These are phyloP conservation scores for Cutaneotrichosporon sp. DNA, from an alignment of 1,284 basidiomycete genomes.

Conservation along the genomic window DNA sequence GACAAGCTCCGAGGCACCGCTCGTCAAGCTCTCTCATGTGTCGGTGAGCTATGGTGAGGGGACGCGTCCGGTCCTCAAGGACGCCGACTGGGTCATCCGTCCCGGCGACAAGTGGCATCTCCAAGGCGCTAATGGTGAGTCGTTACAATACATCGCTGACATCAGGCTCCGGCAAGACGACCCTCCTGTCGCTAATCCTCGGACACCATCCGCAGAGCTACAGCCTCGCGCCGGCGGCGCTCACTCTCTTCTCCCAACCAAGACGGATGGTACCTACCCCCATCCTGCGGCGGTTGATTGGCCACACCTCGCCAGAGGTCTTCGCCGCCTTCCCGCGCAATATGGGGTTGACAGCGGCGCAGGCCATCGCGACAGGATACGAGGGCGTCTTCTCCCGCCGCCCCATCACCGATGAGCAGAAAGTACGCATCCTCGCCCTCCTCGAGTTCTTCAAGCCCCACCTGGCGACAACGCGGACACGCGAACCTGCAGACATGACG, in stretches of 20 bases:
- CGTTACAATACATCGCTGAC: slow-evolving; percentile 5
- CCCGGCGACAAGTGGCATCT: slow-evolving; percentile 84
- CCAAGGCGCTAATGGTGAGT: slow-evolving; percentile 74
- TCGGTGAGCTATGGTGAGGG: slow-evolving; percentile 71
- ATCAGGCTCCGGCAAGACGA: slow-evolving; percentile 89
- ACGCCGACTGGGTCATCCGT: slow-evolving; percentile 74
- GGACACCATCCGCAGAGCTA: slow-evolving; percentile 95
- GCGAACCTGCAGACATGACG: slow-evolving; percentile 8
- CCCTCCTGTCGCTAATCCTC: slow-evolving; percentile 83
- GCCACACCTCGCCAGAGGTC: slow-evolving; percentile 84
- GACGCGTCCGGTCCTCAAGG: slow-evolving; percentile 63
- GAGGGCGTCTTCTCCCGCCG: slow-evolving; percentile 70
- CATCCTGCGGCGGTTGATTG: slow-evolving; percentile 63
- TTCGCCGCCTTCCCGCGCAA: slow-evolving; percentile 84
- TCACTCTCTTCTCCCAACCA: slow-evolving; percentile 70
- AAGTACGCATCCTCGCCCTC: slow-evolving; percentile 56
- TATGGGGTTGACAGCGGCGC: slow-evolving; percentile 67
- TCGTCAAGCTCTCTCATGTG: slow-evolving; percentile 66
- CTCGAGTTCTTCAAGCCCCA: slow-evolving; percentile 58
- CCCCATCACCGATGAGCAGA: slow-evolving; percentile 55
- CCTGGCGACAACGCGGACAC: slow-evolving; percentile 20
- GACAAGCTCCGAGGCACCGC: slow-evolving; percentile 57
- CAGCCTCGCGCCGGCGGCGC: slow-evolving; percentile 57
- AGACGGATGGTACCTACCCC: slow-evolving; percentile 64
- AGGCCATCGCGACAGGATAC: slow-evolving; percentile 80